phyloP scores from a whole-genome alignment of 306 rosid genomes.

The Senna tora region DNA sequence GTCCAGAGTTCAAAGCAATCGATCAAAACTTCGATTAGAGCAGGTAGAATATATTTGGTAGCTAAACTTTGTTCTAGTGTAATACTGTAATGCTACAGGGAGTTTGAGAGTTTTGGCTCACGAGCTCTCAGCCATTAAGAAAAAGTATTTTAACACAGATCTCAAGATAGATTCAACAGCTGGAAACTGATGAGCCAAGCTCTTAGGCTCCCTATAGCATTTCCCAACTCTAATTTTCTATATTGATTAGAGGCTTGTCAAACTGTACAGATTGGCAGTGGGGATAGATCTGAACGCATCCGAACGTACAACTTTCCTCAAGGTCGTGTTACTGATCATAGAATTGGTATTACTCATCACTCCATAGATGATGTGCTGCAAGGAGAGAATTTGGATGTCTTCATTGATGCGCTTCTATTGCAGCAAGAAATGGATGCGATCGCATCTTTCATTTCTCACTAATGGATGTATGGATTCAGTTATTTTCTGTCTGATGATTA shows the following conservation, averaged over 20 bases:
- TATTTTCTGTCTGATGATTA: conserved; percentile 22
- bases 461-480: conserved; percentile 27
- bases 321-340: conserved; percentile 93
- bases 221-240: too few relatives aligned
- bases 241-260: conserved; percentile 33
- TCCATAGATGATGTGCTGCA: conserved; percentile 79
- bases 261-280: conserved; percentile 76
- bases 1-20: conserved; percentile 59
- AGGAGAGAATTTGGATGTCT: conserved; percentile 77
- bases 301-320: conserved; percentile 91
- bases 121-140: too few relatives aligned
- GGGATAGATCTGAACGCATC: conserved; percentile 93
- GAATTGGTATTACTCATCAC: conserved; percentile 83
- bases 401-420: conserved; percentile 80
- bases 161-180: too few relatives aligned
- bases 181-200: too few relatives aligned
- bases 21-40: conserved; percentile 78
- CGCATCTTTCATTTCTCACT: conserved; percentile 59
- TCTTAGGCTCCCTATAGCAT: too few relatives aligned
- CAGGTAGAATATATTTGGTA: conserved; percentile 55
- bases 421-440: conserved; percentile 90
- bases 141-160: too few relatives aligned
- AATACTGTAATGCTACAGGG: too few relatives aligned
- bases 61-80: conserved; percentile 5
- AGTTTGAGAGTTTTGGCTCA: too few relatives aligned